Evolutionary conservation across 2,329 filamentous ascomycete genomes (phyloP).

Genomic region (Rachicladosporium sp.): DNA sequence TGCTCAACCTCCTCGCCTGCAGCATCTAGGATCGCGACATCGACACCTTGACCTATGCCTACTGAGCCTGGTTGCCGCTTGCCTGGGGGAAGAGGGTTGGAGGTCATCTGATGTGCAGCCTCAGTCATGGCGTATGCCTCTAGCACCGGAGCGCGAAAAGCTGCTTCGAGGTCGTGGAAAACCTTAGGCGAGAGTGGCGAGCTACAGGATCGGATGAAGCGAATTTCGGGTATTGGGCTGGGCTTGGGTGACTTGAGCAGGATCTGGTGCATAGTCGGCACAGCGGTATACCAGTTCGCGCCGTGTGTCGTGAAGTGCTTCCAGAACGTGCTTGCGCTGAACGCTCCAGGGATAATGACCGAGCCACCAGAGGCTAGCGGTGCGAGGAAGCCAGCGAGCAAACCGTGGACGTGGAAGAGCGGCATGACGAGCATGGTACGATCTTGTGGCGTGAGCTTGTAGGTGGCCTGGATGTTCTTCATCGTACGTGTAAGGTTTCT

Average conservation of each 20-base stretch:
- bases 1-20: conserved; percentile 55
- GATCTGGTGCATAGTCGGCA: conserved; percentile 88
- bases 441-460: conserved; percentile 56
- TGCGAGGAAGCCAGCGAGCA: conserved; percentile 69
- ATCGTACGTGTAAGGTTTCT: conserved; percentile 71
- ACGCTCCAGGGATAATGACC: conserved; percentile 64
- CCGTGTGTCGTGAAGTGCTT: conserved; percentile 57
- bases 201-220: conserved; percentile 81
- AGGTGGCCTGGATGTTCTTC: conserved; percentile 70
- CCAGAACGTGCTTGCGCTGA: conserved; percentile 79
- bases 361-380: conserved; percentile 66
- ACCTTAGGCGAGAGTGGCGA: conserved; percentile 71
- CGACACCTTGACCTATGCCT: conserved; percentile 71
- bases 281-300: conserved; percentile 86
- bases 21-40: conserved; percentile 64
- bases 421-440: conserved; percentile 83
- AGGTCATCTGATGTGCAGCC: conserved; percentile 76
- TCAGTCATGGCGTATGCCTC: conserved; percentile 93
- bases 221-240: conserved; percentile 55
- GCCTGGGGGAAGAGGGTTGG: conserved; percentile 47
- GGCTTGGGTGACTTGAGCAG: conserved; percentile 63
- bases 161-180: conserved; percentile 65
- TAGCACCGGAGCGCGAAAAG: conserved; percentile 66
- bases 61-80: conserved; percentile 73
- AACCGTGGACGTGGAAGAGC: conserved; percentile 81